Percentiles rank a stretch among this genome's conserved stretches.
These are phyloP conservation scores for Carex cristatella DNA, from an alignment of 176 grass and related monocot genomes.

Conservation along the genomic window DNA sequence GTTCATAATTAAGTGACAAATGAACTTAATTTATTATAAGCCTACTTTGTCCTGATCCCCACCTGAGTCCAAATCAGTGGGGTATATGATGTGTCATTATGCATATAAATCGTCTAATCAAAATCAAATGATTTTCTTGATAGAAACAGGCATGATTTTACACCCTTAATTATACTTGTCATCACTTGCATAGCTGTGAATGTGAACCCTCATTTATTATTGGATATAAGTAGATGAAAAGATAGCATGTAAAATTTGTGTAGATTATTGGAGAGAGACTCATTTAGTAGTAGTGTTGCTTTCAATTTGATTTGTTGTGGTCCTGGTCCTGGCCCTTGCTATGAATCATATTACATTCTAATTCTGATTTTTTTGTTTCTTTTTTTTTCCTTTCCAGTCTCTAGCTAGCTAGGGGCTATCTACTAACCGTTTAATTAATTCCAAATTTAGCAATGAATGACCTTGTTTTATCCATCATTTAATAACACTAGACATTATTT, in stretches of 20 bases:
- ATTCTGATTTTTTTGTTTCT: background rate
- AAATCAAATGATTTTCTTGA: too few species aligned
- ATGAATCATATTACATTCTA: background rate
- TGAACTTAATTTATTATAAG: background rate
- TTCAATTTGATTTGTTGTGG: background rate
- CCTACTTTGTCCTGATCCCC: background rate
- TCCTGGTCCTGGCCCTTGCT: too few species aligned
- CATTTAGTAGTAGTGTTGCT: background rate
- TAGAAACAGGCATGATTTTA: too few species aligned
- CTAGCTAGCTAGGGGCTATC: background rate
- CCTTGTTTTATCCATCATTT: background rate
- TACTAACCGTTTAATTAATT: background rate
- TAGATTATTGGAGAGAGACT: background rate
- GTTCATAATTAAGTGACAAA: background rate
- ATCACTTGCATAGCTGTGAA: too few species aligned
- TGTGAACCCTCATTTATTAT: too few species aligned
- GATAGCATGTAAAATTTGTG: too few species aligned
- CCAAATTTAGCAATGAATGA: background rate
- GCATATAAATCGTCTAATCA: too few species aligned
- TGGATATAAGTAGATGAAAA: too few species aligned
- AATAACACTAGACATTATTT: background rate
- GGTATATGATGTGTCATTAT: background rate
- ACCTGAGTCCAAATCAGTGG: background rate
- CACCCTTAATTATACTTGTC: too few species aligned
- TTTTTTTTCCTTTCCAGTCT: background rate